Evolutionary conservation across 2,329 filamentous ascomycete genomes (phyloP), one percentile per base, ranked within the genome.

Genomic region (Byssothecium circinans): DNA sequence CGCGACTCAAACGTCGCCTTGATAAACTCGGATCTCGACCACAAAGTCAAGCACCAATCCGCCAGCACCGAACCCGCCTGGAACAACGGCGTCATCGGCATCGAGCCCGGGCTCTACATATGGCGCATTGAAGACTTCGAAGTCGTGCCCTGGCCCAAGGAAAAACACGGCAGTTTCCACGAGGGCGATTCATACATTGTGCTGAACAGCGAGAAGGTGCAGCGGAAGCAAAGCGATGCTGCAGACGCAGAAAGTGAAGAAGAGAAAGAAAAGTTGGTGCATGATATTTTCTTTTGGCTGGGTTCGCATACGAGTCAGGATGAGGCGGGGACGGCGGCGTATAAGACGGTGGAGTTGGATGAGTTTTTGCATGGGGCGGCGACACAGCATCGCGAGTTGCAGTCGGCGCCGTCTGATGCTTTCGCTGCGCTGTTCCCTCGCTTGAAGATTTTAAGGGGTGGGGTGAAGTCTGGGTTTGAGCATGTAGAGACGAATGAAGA

Each of bases 221-320:
- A 76, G 34, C 67, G 73, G n/a, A 69, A 67, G 64, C 57, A 78
- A 49, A 76, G 74, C 6, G 46, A 14, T 11, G 42, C 22, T 8
- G n/a, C n/a, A n/a, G 41, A 32, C 5, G 27, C 54, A 14, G 45
- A 29, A 5, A 41, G 22, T 3, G 27, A 56, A 15, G 45, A 44
- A 3, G 48, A 49, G 4, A 43, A 52, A 23, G 45, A 52, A 4
- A 60, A 57, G 14, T 27, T 65, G 14, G 48, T 60, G 34, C 84
- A 87, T 57, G 83, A 87, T 41, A 79, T 87, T 60, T 87, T 84
- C 75, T 87, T 87, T 72, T 88, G 84, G 84, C 76, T 87, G 1
- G 85, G 85, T 4, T 74, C 69, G 42, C 80, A 85, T 60, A 87
- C 84, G 0, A 79, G 81, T 2, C 83, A 86, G 70, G 85, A 87